Evolutionary conservation across 2,329 filamentous ascomycete species (phyloP), one percentile per base, ranked within the genome.

Genomic region (Colletotrichum karsti): DNA sequence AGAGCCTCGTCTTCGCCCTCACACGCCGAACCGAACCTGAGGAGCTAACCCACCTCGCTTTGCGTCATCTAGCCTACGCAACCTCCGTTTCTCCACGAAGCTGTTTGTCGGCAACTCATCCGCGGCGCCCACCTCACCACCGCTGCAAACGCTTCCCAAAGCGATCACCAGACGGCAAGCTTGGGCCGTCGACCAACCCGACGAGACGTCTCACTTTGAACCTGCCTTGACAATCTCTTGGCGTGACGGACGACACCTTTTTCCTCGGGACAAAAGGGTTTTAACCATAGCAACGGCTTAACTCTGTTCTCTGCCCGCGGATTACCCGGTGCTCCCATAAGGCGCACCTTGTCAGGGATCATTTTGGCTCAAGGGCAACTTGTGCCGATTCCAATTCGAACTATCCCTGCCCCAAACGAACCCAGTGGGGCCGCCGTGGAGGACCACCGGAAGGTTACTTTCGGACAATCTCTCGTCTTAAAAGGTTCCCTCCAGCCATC

Each of bases 161-260:
- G 5, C 46, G 46, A 50, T n/a, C 24, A 26, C 46, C 24, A 42
- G 55, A 35, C 55, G 28, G 39, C 44, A 54, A 67, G 44, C 35
- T 63, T 53, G 50, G 53, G 12, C 64, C 58, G 18, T 35, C 33
- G 12, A 26, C 24, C 41, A 51, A 39, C 37, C 37, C 46, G 60
- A 18, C 60, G 64, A 58, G 60, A 68, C 64, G 65, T 68, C 65
- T 68, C 65, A 68, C 60, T n/a, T 46, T 46, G 54, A 15, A 53
- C 26, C 54, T 53, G 18, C 39, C 42, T 35, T 63, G 13, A 18
- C n/a, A 22, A 35, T 46, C 22, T 46, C 64, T 67, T 68, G 65
- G 65, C 65, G 61, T 63, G 58, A 63, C 50, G 53, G 58, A 50
- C 37, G 41, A 39, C 35, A 64, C 41, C 51, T 28, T 24, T 59